Percentiles rank a stretch among this genome's conserved stretches.
phyloP scores from a whole-genome alignment of 495 filamentous ascomycete species.

The Mycothermus thermophilus region DNA sequence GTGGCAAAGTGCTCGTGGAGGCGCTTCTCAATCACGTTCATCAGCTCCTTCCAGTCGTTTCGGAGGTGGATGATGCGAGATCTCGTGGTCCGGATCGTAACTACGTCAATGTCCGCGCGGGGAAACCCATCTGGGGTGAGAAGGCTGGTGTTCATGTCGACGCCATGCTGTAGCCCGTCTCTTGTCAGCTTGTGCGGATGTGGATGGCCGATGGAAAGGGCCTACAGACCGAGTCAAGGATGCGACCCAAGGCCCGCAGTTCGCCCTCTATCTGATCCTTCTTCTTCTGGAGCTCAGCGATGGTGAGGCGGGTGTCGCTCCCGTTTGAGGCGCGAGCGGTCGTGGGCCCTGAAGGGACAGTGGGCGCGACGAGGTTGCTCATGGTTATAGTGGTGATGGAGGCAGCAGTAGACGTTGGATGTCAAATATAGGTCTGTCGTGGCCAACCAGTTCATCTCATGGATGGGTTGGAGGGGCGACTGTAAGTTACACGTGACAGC shows the following conservation, averaged over 20 bases:
- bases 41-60: conserved; percentile 87
- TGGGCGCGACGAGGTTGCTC: conserved; percentile 63
- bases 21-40: conserved; percentile 64
- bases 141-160: conserved; percentile 80
- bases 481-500: too few species aligned
- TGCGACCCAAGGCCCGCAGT: conserved; percentile 64
- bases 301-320: conserved; percentile 42
- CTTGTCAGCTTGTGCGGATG: conserved; percentile 5
- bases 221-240: conserved; percentile 78
- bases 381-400: conserved; percentile 30
- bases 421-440: too few species aligned
- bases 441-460: too few species aligned
- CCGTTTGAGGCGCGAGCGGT: conserved; percentile 38
- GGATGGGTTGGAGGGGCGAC: too few species aligned
- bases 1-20: conserved; percentile 71
- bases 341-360: conserved; percentile 58
- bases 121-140: conserved; percentile 90
- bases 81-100: conserved; percentile 79
- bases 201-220: not conserved
- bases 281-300: conserved; percentile 43
- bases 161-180: conserved; percentile 53
- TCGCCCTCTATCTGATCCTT: conserved; percentile 79
- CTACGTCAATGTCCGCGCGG: conserved; percentile 84
- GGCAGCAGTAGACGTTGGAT: too few species aligned
- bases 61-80: conserved; percentile 76